A percentile compares a stretch with the other conserved stretches of the same genome.
These are phyloP conservation scores for Suillus fuscotomentosus DNA, from an alignment of 768 basidiomycete species.

Conservation along the genomic window DNA sequence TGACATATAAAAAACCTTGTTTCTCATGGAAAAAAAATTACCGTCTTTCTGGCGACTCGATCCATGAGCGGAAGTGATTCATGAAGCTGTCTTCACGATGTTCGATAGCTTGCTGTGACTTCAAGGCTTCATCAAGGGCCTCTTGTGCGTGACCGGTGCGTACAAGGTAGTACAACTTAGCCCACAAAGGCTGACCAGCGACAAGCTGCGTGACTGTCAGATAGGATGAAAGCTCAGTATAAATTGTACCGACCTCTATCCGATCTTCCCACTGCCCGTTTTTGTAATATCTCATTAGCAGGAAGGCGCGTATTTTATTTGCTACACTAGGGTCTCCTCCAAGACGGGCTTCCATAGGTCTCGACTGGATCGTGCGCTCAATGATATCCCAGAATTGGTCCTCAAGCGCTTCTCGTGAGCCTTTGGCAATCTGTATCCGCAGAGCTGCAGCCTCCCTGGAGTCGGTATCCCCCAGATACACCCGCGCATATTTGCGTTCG, in stretches of 20 bases:
- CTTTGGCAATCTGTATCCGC: slow-evolving; percentile 71
- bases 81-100: slow-evolving; percentile 83
- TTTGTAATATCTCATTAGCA: slow-evolving; percentile 76
- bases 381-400: slow-evolving; percentile 86
- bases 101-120: slow-evolving; percentile 68
- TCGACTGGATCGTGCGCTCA: slow-evolving; percentile 76
- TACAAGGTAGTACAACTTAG: slow-evolving; percentile 88
- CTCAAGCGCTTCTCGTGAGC: slow-evolving; percentile 80
- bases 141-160: slow-evolving; percentile 82
- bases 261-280: slow-evolving; percentile 83
- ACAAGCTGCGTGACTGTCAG: slow-evolving; percentile 53
- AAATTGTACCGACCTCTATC: slow-evolving; percentile 63
- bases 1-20: neutral
- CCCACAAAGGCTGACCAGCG: slow-evolving; percentile 89
- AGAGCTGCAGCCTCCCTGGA: slow-evolving; percentile 66
- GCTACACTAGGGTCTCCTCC: slow-evolving; percentile 89
- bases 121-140: slow-evolving; percentile 72
- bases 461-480: slow-evolving; percentile 66
- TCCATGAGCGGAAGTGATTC: slow-evolving; percentile 79
- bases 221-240: neutral
- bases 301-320: slow-evolving; percentile 88
- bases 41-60: slow-evolving; percentile 79
- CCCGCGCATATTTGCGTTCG: slow-evolving; percentile 80
- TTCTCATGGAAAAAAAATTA: slow-evolving; percentile 28
- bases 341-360: slow-evolving; percentile 80